These are phyloP conservation scores for Torulaspora franciscae DNA, from an alignment of 805 yeast genomes.

Conservation along the genomic window DNA sequence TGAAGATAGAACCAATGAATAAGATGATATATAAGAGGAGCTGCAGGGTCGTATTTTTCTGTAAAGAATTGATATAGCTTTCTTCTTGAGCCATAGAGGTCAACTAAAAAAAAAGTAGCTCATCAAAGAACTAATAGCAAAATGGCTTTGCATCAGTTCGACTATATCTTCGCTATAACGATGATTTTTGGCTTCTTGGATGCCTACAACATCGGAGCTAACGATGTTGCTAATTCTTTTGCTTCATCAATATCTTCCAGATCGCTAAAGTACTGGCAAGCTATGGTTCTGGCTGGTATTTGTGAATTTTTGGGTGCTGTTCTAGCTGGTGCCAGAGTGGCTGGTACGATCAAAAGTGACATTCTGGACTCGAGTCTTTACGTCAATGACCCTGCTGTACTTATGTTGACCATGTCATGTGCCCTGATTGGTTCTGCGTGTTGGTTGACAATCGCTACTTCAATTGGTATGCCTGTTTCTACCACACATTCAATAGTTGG, in stretches of 20 bases:
- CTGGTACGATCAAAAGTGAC: conserved; percentile 65
- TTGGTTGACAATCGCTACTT: conserved; percentile 66
- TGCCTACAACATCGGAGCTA: conserved; percentile 78
- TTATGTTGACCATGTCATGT: conserved; percentile 70
- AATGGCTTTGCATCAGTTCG: conserved; percentile 50
- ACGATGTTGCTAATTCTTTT: conserved; percentile 77
- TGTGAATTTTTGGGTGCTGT: conserved; percentile 75
- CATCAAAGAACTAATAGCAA: neutral
- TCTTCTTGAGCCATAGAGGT: too few relatives aligned
- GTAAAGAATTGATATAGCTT: too few relatives aligned
- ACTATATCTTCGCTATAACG: conserved; percentile 64
- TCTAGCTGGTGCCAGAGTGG: conserved; percentile 66
- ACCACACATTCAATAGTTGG: conserved; percentile 79
- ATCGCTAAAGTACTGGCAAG: conserved; percentile 67
- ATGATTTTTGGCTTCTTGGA: conserved; percentile 70
- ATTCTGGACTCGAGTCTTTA: conserved; percentile 52
- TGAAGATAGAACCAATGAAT: too few relatives aligned
- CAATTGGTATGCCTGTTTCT: conserved; percentile 70
- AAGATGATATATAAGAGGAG: too few relatives aligned
- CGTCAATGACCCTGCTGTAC: conserved; percentile 55
- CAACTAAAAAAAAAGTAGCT: too few relatives aligned
- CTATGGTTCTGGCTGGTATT: conserved; percentile 63
- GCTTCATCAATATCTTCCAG: conserved; percentile 72
- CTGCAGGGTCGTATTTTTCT: too few relatives aligned
- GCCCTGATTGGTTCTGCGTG: conserved; percentile 68